Conservation (phyloP, 2,329 filamentous ascomycete species). For the Calonectria honghensis region DNA sequence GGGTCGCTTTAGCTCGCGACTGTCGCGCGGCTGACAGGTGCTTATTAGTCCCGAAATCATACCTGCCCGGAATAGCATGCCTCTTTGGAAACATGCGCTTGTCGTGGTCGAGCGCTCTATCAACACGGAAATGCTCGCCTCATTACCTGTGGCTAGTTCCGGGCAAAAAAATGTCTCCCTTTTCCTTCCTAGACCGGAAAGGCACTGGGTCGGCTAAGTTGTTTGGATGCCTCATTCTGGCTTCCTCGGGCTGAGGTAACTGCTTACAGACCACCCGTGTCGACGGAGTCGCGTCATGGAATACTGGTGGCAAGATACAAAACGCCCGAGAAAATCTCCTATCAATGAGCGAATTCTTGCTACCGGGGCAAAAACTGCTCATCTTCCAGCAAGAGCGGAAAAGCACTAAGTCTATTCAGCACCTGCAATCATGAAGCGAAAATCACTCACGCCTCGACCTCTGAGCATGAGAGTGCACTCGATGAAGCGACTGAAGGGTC, state of each 20-base stretch:
- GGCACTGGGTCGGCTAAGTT: neutral
- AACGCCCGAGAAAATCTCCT: too few relatives aligned
- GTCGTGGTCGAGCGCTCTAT: neutral
- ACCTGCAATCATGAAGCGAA: neutral
- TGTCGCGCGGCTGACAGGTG: neutral
- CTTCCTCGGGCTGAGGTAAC: neutral
- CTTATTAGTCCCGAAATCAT: neutral
- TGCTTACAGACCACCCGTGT: neutral
- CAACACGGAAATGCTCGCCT: neutral
- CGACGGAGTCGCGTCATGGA: neutral
- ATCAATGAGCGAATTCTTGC: neutral
- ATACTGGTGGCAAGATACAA: neutral
- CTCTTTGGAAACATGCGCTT: neutral
- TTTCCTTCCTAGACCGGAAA: neutral
- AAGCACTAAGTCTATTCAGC: neutral
- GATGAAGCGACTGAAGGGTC: neutral
- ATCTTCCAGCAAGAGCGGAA: neutral
- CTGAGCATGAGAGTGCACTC: too few relatives aligned
- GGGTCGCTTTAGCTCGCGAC: neutral
- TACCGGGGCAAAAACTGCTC: neutral
- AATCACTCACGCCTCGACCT: neutral
- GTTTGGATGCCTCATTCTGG: too few relatives aligned
- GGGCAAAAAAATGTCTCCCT: neutral
- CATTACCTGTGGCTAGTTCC: neutral
- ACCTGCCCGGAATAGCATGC: conserved; percentile 6